These are phyloP conservation scores for Collybia nuda DNA, from an alignment of 768 basidiomycete genomes.

Conservation along the genomic window DNA sequence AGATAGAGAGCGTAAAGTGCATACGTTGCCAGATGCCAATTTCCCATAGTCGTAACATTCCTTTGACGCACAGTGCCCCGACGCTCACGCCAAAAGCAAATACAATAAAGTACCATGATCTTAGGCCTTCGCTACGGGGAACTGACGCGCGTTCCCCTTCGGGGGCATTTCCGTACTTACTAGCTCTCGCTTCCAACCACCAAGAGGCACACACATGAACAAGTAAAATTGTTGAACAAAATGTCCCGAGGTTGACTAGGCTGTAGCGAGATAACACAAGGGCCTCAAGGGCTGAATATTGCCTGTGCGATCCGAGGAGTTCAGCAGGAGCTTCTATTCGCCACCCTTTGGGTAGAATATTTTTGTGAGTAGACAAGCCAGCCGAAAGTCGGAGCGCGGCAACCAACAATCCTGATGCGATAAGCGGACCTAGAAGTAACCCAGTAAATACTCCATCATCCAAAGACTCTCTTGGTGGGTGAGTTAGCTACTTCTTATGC, in stretches of 20 bases:
- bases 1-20: conserved; percentile 20
- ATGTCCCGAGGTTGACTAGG: conserved; percentile 75
- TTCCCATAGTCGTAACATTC: conserved; percentile 37
- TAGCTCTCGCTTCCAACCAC: conserved; percentile 62
- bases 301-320: conserved; percentile 40
- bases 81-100: conserved; percentile 60
- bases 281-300: conserved; percentile 48
- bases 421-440: conserved; percentile 79
- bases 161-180: conserved; percentile 33
- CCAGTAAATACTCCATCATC: conserved; percentile 89
- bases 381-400: conserved; percentile 40
- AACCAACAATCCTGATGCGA: conserved; percentile 68
- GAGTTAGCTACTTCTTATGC: conserved; percentile 6
- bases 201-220: conserved; percentile 79
- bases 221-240: conserved; percentile 79
- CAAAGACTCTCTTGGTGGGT: conserved; percentile 55
- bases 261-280: conserved; percentile 70
- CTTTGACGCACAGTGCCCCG: conserved; percentile 47
- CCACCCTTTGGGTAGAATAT: conserved; percentile 63
- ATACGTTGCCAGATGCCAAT: conserved; percentile 72
- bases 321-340: conserved; percentile 71
- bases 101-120: conserved; percentile 62
- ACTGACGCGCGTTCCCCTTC: conserved; percentile 77
- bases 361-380: conserved; percentile 19
- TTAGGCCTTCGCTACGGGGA: conserved; percentile 66